phyloP scores from a whole-genome alignment of 257 asterid genomes.

The Jacaranda copaia region DNA sequence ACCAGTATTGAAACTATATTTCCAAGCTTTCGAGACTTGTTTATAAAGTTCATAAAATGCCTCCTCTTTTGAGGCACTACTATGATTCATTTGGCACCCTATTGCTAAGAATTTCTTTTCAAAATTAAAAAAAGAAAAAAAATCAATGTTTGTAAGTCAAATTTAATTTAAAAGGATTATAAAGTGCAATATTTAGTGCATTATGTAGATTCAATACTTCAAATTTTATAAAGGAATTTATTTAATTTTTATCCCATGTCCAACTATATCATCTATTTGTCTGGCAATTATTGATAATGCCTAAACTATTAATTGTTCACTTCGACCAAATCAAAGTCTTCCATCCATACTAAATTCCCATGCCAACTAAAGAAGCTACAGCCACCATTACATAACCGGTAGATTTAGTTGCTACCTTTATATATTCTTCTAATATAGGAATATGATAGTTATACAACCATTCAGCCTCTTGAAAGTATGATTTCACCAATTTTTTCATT shows the following conservation, averaged over 20 bases:
- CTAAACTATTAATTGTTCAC: slow-evolving; percentile 30
- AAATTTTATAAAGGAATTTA: too few relatives aligned
- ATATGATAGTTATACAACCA: slow-evolving; percentile 27
- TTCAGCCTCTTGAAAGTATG: slow-evolving; percentile 41
- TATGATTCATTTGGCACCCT: slow-evolving; percentile 43
- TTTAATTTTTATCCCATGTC: neutral
- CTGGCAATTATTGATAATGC: slow-evolving; percentile 39
- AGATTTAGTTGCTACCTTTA: slow-evolving; percentile 31
- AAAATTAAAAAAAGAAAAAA: neutral
- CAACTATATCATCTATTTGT: slow-evolving; percentile 43
- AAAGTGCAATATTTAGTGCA: too few relatives aligned
- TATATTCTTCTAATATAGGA: slow-evolving; percentile 44
- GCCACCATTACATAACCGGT: neutral
- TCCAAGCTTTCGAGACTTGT: slow-evolving; percentile 40
- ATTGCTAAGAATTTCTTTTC: slow-evolving; percentile 40
- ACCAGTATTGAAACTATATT: slow-evolving; percentile 15
- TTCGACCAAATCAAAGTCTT: slow-evolving; percentile 40
- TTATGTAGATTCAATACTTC: too few relatives aligned
- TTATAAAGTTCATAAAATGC: slow-evolving; percentile 24
- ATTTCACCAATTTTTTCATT: slow-evolving; percentile 23
- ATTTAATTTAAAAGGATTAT: too few relatives aligned
- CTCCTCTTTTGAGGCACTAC: slow-evolving; percentile 27
- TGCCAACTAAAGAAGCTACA: slow-evolving; percentile 27
- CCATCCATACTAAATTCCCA: slow-evolving; percentile 16
- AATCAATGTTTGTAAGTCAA: too few relatives aligned